Conservation (phyloP, 805 yeast genomes). For the Monosporozyma servazzii region DNA sequence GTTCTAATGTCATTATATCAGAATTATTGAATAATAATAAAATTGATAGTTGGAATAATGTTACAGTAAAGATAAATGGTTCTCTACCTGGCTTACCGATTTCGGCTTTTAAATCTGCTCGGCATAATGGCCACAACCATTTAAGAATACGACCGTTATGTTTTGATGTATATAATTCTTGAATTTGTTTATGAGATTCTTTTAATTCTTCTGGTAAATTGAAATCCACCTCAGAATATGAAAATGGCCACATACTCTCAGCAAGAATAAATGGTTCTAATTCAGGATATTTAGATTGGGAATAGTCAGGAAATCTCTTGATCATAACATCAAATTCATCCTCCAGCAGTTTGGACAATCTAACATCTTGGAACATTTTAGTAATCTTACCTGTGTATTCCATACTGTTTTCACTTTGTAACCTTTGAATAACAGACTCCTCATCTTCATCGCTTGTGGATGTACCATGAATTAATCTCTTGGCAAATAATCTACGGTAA, state of each 20-base stretch:
- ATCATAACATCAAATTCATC: conserved; percentile 32
- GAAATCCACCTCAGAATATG: conserved; percentile 35
- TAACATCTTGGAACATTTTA: conserved; percentile 92
- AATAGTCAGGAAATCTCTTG: conserved; percentile 25
- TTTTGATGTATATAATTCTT: conserved; percentile 56
- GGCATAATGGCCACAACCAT: conserved; percentile 94
- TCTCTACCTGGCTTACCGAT: conserved; percentile 72
- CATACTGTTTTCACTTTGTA: conserved; percentile 81
- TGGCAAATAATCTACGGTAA: conserved; percentile 82
- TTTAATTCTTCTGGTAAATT: conserved; percentile 60
- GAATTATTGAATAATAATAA: conserved; percentile 71
- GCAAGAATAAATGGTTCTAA: conserved; percentile 76
- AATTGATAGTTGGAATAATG: conserved; percentile 81
- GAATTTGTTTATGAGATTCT: conserved; percentile 57
- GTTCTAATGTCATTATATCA: conserved; percentile 38
- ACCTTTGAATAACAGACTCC: conserved; percentile 70
- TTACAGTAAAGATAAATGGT: conserved; percentile 71
- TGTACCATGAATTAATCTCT: conserved; percentile 78
- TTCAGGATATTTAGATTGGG: conserved; percentile 31
- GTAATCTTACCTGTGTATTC: conserved; percentile 92
- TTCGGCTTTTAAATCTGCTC: conserved; percentile 85
- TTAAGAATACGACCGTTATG: conserved; percentile 83
- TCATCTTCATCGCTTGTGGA: conserved; percentile 77
- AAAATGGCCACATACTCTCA: conserved; percentile 80
- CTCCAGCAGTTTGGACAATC: conserved; percentile 68